Conservation (phyloP, 2,329 filamentous ascomycete genomes). For the Pseudogymnoascus sp. region DNA sequence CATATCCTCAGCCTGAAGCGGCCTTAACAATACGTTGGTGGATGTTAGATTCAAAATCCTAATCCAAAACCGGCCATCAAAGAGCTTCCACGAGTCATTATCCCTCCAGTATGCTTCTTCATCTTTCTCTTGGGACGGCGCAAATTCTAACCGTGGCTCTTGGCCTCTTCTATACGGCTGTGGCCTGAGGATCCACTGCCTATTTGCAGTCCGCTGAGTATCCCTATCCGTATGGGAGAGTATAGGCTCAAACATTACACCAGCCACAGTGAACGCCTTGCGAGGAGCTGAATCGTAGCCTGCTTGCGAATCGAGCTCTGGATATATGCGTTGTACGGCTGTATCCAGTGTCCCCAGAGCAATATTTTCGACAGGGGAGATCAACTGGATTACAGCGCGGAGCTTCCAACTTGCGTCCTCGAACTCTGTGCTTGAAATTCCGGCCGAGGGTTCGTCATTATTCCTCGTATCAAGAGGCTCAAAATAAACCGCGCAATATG, state of each 20-base stretch:
- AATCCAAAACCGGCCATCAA: conserved; percentile 59
- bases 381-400: conserved; percentile 36
- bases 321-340: conserved; percentile 37
- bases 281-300: background rate
- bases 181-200: background rate
- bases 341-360: conserved; percentile 35
- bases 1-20: conserved; percentile 17
- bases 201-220: background rate
- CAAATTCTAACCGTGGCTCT: conserved; percentile 40
- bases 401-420: background rate
- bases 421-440: conserved; percentile 11
- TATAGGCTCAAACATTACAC: background rate
- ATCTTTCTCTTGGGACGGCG: conserved; percentile 29
- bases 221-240: background rate
- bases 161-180: background rate
- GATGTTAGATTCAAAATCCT: conserved; percentile 29
- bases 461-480: background rate
- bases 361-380: conserved; percentile 41
- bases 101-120: conserved; percentile 12
- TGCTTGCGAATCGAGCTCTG: conserved; percentile 16
- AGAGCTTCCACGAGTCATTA: conserved; percentile 29
- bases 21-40: conserved; percentile 16
- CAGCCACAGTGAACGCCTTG: background rate
- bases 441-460: conserved; percentile 9
- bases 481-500: conserved; percentile 13